Evolutionary conservation across 306 rosid species (phyloP), one percentile per base, ranked within the genome.

Genomic region (Gynostemma pentaphyllum): DNA sequence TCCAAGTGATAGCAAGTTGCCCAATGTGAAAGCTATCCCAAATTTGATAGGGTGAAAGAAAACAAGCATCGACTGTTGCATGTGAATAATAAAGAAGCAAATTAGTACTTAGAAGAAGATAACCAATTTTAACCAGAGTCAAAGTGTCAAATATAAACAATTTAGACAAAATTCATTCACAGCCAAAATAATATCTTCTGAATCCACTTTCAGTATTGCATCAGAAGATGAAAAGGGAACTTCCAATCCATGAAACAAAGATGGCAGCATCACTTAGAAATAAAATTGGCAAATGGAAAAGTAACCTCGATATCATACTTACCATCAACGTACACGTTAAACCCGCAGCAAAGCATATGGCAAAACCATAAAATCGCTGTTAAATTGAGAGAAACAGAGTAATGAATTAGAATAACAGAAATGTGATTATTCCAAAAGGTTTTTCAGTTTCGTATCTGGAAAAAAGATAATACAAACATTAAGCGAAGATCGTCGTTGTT

Each of bases 11-110:
- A 88, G 96, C 79, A 91, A 68, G 81, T 91, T 88, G 19, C 98
- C 98, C 66, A 91, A 78, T n/a, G 98, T 88, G 82, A 91, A 88
- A 44, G 95, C 70, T 48, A 91, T 79, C 9, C 81, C 98, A 71
- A 91, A 91, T 83, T 91, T 91, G 81, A 91, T 79, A 47, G 98
- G 98, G 66, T 84, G 76, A 76, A 91, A 75, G 80, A 91, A 88
- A 75, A 91, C 96, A 61, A 91, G 85, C 96, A 91, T 70, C 4
- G 98, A 91, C 98, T 91, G 96, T 73, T 42, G 56, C 70, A 80
- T 53, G 75, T 16, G 66, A 54, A 34, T 37, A 70, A 73, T 67
- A 57, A 26, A 9, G 42, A 59, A 48, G 59, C 67, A 66, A 11
- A 69, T 76, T 54, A 82, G 83, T 75, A 18, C 51, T 55, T 34